phyloP scores from a whole-genome alignment of 78 protist species.

The Diacronema lutheri region DNA sequence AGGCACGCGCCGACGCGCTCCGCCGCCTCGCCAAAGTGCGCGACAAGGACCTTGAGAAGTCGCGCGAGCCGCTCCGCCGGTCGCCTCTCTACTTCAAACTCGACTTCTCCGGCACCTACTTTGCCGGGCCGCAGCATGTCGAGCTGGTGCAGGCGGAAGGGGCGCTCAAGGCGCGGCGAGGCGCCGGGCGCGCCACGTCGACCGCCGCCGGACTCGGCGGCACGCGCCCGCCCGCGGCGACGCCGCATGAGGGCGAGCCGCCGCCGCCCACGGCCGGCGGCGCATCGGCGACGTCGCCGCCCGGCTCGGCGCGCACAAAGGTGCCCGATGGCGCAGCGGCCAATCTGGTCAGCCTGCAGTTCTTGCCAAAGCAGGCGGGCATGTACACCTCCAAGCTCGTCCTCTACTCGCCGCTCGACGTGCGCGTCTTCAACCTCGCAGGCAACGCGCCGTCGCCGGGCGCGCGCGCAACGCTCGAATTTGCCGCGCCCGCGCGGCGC shows the following conservation, averaged over 20 bases:
- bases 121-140: background rate
- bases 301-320: background rate
- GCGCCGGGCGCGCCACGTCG: background rate
- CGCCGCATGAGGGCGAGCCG: too few species aligned
- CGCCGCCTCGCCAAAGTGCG: too few species aligned
- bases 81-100: background rate
- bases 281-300: too few species aligned
- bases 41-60: too few species aligned
- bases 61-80: background rate
- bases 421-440: slow-evolving; percentile 31
- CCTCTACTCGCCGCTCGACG: slow-evolving; percentile 23
- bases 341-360: background rate
- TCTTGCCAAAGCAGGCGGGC: slow-evolving; percentile 40
- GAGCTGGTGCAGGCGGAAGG: background rate
- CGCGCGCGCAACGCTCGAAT: slow-evolving; percentile 16
- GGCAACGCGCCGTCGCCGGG: slow-evolving; percentile 6
- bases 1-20: background rate
- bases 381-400: slow-evolving; percentile 7
- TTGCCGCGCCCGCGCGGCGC: slow-evolving; percentile 31
- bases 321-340: too few species aligned
- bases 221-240: too few species aligned
- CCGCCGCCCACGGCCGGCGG: too few species aligned
- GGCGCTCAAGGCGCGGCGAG: too few species aligned
- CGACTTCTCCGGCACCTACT: background rate
- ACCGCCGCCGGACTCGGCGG: background rate